Conservation (phyloP, 2,329 filamentous ascomycete species). For the Didymella pinodella region DNA sequence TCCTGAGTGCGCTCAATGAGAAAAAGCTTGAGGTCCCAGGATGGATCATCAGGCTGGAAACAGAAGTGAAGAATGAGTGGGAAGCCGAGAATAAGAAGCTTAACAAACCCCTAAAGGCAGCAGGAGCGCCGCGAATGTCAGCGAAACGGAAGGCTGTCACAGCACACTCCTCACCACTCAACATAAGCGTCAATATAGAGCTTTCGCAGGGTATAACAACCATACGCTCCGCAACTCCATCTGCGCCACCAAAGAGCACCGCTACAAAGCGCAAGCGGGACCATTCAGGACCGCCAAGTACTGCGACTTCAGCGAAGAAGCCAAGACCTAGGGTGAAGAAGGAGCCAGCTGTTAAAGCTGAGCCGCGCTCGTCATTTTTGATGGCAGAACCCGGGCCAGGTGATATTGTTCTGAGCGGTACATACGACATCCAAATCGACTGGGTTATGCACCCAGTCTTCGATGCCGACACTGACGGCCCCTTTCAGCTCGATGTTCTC, state of each 20-base stretch:
- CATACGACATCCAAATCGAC: not conserved
- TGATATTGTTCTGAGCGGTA: not conserved
- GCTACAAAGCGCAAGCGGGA: conserved; percentile 8
- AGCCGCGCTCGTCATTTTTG: not conserved
- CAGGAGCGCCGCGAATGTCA: not conserved
- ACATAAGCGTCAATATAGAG: not conserved
- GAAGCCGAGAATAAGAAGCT: conserved; percentile 59
- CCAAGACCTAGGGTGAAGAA: not conserved
- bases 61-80: conserved; percentile 66
- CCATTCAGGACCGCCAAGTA: not conserved
- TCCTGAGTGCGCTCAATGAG: not conserved
- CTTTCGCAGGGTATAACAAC: not conserved
- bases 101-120: conserved; percentile 41
- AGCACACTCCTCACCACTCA: not conserved
- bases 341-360: not conserved
- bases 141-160: not conserved
- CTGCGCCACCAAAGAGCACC: not conserved
- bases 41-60: conserved; percentile 60
- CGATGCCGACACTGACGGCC: not conserved
- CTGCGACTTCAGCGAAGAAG: not conserved
- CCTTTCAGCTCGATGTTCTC: not conserved
- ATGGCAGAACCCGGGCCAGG: not conserved
- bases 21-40: conserved; percentile 2
- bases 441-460: not conserved
- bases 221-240: not conserved